Base-by-base conservation (phyloP, 768 basidiomycete species). In the Russula dissimulans region DNA sequence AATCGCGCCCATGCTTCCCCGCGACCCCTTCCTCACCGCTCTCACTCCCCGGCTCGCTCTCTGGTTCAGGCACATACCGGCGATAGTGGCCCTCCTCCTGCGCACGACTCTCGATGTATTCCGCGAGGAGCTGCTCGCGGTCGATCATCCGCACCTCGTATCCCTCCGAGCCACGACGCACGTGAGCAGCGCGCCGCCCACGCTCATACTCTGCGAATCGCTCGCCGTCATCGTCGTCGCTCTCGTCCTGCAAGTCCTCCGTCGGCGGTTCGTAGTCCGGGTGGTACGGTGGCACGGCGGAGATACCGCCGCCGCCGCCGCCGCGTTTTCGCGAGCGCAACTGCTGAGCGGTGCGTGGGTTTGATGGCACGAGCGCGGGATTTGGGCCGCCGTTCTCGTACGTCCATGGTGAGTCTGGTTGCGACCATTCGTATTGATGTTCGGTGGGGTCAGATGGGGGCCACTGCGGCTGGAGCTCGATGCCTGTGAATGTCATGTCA, bases 91-190 rank as follows among this genome's bases (percentile, higher is more conserved):
- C 82, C 3, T 77, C 77, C 64, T 82, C 78, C 64, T 79, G 78
- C 9, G 80, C 80, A 39, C 83, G 69, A 44, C 75, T 75, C 57
- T 72, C 71, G 36, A 91, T 70, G 70, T 87, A 85, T 51, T 77
- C 73, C 58, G 70, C 73, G 43, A 91, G 71, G 74, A 91, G 77
- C 47, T 79, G 81, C 67, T 90, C 86, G 59, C 90, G 76, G 47
- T 81, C 75, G 41, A 80, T 72, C 11, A 80, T 72, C 14, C 77
- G 78, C 48, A 89, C 83, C 68, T 93, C 91, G 65, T 85, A 89
- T 4, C 91, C 91, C 72, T 93, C 91, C 14, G 89, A 92, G 22
- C 91, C 90, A 46, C 81, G 73, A 54, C 91, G 77, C 49, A 89
- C 76, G 36, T 26, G 22, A 26, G 22, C 22, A 26, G 22, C 63